Percentiles rank a stretch among this genome's conserved stretches.
Conservation (phyloP, 192 early-diverging fungal species). For the Physocladia obscura region DNA sequence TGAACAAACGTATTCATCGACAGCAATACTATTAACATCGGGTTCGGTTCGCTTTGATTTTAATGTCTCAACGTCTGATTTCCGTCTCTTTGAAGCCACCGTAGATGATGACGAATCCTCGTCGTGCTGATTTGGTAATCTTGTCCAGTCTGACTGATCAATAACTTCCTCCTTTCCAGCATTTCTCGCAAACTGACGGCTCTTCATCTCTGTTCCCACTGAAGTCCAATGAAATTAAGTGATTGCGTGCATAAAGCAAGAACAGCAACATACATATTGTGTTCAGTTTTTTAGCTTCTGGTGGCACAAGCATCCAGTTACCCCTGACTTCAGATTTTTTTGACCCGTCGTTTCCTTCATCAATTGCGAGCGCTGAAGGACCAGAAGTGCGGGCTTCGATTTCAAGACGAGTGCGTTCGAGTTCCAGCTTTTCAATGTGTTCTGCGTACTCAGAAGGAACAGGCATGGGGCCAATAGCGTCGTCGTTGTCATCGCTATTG, state of each 20-base stretch:
- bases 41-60: no score
- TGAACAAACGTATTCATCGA: background rate
- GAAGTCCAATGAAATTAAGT: no score
- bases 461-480: constrained; percentile 25
- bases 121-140: constrained; percentile 6
- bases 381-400: constrained; percentile 10
- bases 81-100: no score
- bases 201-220: constrained; percentile 29
- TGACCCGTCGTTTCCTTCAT: background rate
- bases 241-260: background rate
- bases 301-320: constrained; percentile 34
- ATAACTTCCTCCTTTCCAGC: constrained; percentile 4
- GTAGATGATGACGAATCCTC: no score
- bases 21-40: no score
- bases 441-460: constrained; percentile 22
- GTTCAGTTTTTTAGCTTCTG: constrained; percentile 22
- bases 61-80: no score
- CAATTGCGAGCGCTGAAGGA: background rate
- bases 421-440: background rate
- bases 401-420: constrained; percentile 8
- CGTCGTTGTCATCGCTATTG: constrained; percentile 16
- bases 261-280: constrained; percentile 14
- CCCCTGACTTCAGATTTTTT: constrained; percentile 1
- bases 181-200: constrained; percentile 23
- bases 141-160: constrained; percentile 29